phyloP scores from a whole-genome alignment of 345 rosid species.

The Pseudoturritis turrita region DNA sequence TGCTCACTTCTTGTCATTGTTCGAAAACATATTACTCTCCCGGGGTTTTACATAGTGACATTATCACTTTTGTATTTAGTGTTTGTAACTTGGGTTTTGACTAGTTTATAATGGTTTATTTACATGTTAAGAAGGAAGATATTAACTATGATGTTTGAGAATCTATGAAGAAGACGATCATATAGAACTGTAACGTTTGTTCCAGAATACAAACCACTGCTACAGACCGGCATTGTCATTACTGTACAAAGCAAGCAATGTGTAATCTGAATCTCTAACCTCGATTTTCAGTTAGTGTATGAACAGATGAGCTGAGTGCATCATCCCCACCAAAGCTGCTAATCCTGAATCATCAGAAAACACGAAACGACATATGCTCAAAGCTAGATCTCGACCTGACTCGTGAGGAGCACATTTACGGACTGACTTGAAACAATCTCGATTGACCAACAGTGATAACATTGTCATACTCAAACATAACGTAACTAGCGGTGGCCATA shows the following conservation, averaged over 20 bases:
- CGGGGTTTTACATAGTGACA: not conserved
- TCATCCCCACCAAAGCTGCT: not conserved
- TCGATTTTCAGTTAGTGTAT: constrained; percentile 1
- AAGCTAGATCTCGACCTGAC: not conserved
- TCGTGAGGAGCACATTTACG: not conserved
- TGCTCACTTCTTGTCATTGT: not conserved
- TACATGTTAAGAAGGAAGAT: constrained; percentile 13
- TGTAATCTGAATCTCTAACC: constrained; percentile 14
- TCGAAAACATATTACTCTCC: not conserved
- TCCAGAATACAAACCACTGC: not conserved
- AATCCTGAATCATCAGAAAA: constrained; percentile 16
- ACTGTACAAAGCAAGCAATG: not conserved
- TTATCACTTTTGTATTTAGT: constrained; percentile 4
- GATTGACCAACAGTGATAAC: no score
- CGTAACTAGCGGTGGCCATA: no score
- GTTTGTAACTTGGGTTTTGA: not conserved
- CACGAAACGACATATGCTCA: not conserved
- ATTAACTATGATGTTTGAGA: not conserved
- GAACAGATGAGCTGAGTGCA: not conserved
- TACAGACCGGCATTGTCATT: not conserved
- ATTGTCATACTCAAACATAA: no score
- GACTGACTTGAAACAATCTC: no score
- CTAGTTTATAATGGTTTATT: constrained; percentile 4
- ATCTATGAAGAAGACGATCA: not conserved
- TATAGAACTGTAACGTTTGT: not conserved